Evolutionary conservation across 1,284 basidiomycete species (phyloP).

Genomic region (Papiliotrema terrestris): DNA sequence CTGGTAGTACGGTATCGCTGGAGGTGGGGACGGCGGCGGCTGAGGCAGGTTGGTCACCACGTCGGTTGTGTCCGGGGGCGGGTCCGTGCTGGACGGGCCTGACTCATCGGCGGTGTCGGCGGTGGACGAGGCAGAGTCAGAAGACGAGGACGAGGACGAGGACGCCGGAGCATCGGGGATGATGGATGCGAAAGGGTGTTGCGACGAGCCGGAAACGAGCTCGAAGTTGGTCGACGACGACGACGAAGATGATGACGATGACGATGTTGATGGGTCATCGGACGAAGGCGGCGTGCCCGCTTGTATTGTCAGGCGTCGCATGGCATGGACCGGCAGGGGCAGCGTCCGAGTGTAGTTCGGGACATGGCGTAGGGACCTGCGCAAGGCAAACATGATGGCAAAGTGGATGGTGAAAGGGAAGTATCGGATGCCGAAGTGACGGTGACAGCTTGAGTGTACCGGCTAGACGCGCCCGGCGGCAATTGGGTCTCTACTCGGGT

Average conservation of each 20-base stretch:
- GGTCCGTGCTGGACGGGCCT: not conserved
- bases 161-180: not conserved
- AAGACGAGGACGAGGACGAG: conserved; percentile 2
- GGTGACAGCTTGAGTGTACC: not conserved
- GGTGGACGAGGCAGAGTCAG: not conserved
- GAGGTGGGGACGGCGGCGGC: conserved; percentile 9
- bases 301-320: too few species aligned
- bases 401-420: not conserved
- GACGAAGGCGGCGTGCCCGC: too few species aligned
- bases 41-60: conserved; percentile 16
- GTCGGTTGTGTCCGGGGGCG: not conserved
- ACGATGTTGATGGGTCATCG: not conserved
- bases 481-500: not conserved
- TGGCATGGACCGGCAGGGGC: not conserved
- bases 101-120: not conserved
- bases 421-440: not conserved
- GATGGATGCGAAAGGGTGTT: conserved; percentile 3
- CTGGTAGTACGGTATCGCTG: conserved; percentile 18
- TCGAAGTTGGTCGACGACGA: not conserved
- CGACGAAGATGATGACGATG: not conserved
- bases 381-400: not conserved
- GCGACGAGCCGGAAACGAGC: not conserved
- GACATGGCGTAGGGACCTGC: too few species aligned
- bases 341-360: not conserved
- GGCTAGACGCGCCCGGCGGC: not conserved